Evolutionary conservation across 2,329 filamentous ascomycete species (phyloP).

Genomic region (Endocalyx cinctus): DNA sequence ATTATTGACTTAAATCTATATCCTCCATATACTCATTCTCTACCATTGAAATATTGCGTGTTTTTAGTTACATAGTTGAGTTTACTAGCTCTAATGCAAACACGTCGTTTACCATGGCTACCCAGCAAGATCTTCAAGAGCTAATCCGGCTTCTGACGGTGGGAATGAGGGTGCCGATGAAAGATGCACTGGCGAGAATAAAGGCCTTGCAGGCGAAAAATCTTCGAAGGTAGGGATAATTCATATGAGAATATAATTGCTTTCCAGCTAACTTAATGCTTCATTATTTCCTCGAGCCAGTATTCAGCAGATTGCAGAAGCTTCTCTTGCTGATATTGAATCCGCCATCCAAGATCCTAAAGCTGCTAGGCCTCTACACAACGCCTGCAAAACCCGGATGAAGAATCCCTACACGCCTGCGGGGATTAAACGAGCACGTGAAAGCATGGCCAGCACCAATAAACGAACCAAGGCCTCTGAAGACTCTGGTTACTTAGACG

Average conservation of each 20-base stretch:
- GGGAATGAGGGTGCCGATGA: slow-evolving; percentile 51
- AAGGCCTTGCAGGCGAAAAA: slow-evolving; percentile 52
- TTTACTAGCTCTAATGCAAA: too few species aligned
- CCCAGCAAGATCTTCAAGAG: slow-evolving; percentile 57
- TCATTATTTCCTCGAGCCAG: slow-evolving; percentile 24
- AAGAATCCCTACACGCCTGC: slow-evolving; percentile 30
- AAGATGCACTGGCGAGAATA: slow-evolving; percentile 55
- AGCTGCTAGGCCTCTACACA: slow-evolving; percentile 45
- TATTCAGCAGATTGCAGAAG: slow-evolving; percentile 51
- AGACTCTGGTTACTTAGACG: slow-evolving; percentile 22
- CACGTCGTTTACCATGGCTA: too few species aligned
- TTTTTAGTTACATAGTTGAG: too few species aligned
- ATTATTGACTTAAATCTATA: too few species aligned
- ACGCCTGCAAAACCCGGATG: slow-evolving; percentile 49
- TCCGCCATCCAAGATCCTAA: slow-evolving; percentile 44
- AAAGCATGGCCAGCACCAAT: slow-evolving; percentile 16
- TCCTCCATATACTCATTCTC: too few species aligned
- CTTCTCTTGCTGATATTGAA: slow-evolving; percentile 39
- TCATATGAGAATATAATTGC: slow-evolving; percentile 23
- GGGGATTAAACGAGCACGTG: slow-evolving; percentile 28
- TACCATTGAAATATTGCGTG: too few species aligned
- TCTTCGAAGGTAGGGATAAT: slow-evolving; percentile 45
- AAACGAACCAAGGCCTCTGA: slow-evolving; percentile 29
- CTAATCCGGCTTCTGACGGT: slow-evolving; percentile 56
- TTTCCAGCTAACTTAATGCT: neutral